Base-by-base conservation (phyloP, 331 rosid species). In the Cydonia oblonga region DNA sequence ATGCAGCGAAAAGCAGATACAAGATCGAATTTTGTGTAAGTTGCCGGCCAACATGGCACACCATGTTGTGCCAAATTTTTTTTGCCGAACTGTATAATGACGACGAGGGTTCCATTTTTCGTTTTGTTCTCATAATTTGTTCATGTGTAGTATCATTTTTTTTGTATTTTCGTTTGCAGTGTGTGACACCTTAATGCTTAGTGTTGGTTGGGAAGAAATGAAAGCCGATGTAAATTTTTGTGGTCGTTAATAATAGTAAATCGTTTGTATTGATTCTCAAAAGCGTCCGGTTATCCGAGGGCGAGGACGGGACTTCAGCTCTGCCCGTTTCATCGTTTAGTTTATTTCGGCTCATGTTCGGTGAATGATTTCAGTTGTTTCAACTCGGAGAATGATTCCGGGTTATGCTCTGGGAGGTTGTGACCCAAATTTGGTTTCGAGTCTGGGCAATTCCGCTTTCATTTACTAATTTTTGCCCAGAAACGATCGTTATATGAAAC, bases 211-310 rank as follows among this genome's bases (percentile, higher is more conserved):
- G n/a, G 56, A 51, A 49, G 20, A 49, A 51, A 20, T 59, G 54
- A 68, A 66, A 46, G 75, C 66, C 65, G 14, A 32, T 82, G 79
- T 78, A 82, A 60, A 70, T 73, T 71, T 57, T 24, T 26, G 33
- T 61, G 64, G 46, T 38, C 0, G 46, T 38, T 38, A 38, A 10
- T 3, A 38, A 3, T 10, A 38, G 46, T 61, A 78, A 60, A 66
- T 78, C 66, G 56, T 63, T 29, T 63, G 65, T 60, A 26, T 64
- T 56, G 28, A 56, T 56, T 56, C 63, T 32, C 30, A 5, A 32
- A 14, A 18, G 46, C 44, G 20, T 15, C 16, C 8, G 9, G 22
- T 33, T 30, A 25, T 32, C 60, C 51, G 59, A n/a, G 61, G 9
- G 9, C 28, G 13, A 60, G 60, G 68, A 13, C 49, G 22, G 16